Evolutionary conservation across 495 filamentous ascomycete species (phyloP).

Genomic region (Rhizodiscina lignyota): DNA sequence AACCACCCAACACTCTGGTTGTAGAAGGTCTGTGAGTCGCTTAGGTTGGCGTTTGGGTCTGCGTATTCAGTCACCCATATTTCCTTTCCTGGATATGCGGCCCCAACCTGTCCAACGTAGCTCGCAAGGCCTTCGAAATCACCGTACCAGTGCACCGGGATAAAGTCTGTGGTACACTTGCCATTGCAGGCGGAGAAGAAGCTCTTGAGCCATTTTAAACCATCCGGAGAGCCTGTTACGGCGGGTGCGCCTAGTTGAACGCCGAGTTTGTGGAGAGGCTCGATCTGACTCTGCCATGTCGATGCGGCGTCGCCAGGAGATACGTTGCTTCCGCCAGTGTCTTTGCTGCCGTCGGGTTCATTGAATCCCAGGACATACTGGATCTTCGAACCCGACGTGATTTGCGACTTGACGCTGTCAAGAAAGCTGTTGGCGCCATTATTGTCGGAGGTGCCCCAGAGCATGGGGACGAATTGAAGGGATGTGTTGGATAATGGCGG

Average conservation of each 20-base stretch:
- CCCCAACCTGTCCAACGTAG: conserved; percentile 45
- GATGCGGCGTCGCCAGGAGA: conserved; percentile 38
- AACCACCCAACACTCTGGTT: conserved; percentile 46
- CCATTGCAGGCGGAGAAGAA: conserved; percentile 37
- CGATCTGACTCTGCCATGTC: conserved; percentile 48
- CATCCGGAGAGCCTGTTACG: conserved; percentile 22
- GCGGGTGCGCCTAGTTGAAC: conserved; percentile 21
- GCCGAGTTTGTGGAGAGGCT: conserved; percentile 37
- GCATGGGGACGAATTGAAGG: conserved; percentile 67
- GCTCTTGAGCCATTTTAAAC: conserved; percentile 44
- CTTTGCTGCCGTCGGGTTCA: conserved; percentile 43
- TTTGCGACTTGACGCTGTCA: conserved; percentile 30
- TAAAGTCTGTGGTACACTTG: conserved; percentile 50
- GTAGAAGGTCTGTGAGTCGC: conserved; percentile 43
- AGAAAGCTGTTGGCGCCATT: conserved; percentile 36
- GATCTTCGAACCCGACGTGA: conserved; percentile 39
- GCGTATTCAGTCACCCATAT: conserved; percentile 68
- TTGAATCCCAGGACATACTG: conserved; percentile 55
- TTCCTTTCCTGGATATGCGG: conserved; percentile 37
- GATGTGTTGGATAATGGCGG: conserved; percentile 24
- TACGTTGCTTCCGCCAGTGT: conserved; percentile 42
- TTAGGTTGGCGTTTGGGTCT: conserved; percentile 26
- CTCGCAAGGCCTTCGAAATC: conserved; percentile 56
- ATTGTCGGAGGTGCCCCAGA: conserved; percentile 41
- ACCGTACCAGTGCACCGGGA: conserved; percentile 65